These are phyloP conservation scores for Ascoidea rubescens DNA, from an alignment of 805 yeast genomes.

Conservation along the genomic window DNA sequence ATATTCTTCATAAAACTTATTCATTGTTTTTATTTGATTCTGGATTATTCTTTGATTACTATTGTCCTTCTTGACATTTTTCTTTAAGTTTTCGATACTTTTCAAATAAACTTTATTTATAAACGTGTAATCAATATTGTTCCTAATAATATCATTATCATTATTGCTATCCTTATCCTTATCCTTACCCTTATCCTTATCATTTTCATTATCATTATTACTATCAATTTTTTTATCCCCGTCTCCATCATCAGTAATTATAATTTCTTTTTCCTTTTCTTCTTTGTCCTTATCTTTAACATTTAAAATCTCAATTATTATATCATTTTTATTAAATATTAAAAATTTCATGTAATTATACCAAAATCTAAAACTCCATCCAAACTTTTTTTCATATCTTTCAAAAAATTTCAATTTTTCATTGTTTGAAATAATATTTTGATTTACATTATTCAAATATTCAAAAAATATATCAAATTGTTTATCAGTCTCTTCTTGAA, in stretches of 20 bases:
- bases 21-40: no score
- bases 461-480: slow-evolving; percentile 17
- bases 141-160: no score
- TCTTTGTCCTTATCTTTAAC: not conserved
- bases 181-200: no score
- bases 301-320: not conserved
- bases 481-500: not conserved
- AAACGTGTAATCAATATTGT: no score
- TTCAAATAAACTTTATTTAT: no score
- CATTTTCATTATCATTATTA: not conserved
- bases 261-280: not conserved
- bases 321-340: slow-evolving; percentile 3
- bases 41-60: no score
- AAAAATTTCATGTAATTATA: slow-evolving; percentile 4
- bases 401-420: slow-evolving; percentile 17
- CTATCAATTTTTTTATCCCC: not conserved
- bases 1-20: not conserved
- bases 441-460: slow-evolving; percentile 18
- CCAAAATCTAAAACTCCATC: slow-evolving; percentile 10
- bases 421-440: slow-evolving; percentile 23
- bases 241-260: not conserved
- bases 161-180: no score
- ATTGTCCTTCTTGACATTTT: not conserved
- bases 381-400: slow-evolving; percentile 17
- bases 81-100: not conserved